A percentile compares a stretch with the other conserved stretches of the same genome.
Conservation (phyloP, 208 protist genomes). For the Angomonas deanei region DNA sequence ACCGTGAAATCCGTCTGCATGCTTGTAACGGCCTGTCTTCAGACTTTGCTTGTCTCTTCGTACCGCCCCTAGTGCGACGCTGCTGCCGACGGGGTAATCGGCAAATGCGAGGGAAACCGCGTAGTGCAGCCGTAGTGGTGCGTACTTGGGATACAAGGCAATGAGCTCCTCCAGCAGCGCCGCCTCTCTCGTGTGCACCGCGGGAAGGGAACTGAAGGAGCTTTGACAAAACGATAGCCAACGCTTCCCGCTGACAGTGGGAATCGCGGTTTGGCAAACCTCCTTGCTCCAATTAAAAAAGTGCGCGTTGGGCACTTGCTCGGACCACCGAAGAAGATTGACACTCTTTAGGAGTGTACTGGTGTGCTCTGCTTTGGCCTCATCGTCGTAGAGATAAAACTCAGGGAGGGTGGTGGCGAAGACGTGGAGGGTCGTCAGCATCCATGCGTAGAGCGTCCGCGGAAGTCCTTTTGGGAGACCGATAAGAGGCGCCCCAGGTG, state of each 20-base stretch:
- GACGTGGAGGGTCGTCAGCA: conserved; percentile 27
- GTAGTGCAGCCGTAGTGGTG: conserved; percentile 74
- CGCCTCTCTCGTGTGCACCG: conserved; percentile 28
- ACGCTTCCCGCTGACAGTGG: conserved; percentile 1
- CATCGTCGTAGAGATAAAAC: conserved; percentile 46
- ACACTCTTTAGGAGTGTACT: conserved; percentile 35
- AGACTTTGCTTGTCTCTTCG: background rate
- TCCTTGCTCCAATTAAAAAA: conserved; percentile 43
- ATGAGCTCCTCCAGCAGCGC: conserved; percentile 83
- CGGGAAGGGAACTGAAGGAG: conserved; percentile 25
- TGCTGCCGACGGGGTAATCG: conserved; percentile 14
- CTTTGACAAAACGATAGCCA: conserved; percentile 53
- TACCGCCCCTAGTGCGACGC: background rate
- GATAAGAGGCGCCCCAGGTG: conserved; percentile 14
- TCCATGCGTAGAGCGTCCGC: conserved; percentile 18
- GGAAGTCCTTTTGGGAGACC: conserved; percentile 20
- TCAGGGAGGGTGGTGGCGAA: conserved; percentile 47
- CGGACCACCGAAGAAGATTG: conserved; percentile 39
- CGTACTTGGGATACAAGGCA: conserved; percentile 47
- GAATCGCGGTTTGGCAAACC: conserved; percentile 12
- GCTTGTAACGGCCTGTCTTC: background rate
- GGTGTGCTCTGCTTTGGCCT: conserved; percentile 32
- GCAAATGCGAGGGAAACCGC: conserved; percentile 32
- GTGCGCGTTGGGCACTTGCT: conserved; percentile 13
- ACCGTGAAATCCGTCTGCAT: background rate